Conservation (phyloP, 164 flowering plant genomes). For the Sextonia rubra region DNA sequence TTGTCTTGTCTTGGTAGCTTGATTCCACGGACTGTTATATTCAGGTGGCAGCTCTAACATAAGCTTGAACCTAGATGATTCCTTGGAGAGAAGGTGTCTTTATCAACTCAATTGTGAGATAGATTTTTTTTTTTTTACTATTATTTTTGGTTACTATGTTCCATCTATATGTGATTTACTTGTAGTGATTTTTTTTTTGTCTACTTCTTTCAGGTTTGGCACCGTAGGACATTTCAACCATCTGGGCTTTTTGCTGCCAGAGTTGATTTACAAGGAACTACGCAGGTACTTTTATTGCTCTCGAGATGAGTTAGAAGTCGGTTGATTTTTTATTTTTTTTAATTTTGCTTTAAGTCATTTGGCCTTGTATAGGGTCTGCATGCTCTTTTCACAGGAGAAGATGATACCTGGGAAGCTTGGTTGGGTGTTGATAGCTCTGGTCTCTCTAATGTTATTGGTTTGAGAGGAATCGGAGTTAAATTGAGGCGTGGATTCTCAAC, state of each 20-base stretch:
- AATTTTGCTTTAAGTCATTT: neutral
- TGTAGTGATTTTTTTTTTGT: too few relatives aligned
- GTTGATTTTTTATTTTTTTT: neutral
- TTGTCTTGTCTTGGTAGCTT: neutral
- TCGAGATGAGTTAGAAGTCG: neutral
- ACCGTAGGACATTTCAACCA: constrained; percentile 86
- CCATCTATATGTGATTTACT: too few relatives aligned
- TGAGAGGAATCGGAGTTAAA: constrained; percentile 67
- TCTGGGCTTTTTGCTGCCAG: constrained; percentile 99
- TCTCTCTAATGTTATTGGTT: constrained; percentile 47
- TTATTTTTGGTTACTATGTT: too few relatives aligned
- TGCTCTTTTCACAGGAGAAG: constrained; percentile 98
- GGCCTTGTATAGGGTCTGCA: constrained; percentile 66
- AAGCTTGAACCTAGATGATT: too few relatives aligned
- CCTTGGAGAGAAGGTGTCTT: too few relatives aligned
- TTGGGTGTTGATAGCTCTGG: constrained; percentile 71
- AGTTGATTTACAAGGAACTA: constrained; percentile 86
- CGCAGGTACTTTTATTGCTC: constrained; percentile 41
- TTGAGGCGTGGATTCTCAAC: constrained; percentile 90
- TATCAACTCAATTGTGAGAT: neutral
- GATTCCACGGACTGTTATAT: neutral
- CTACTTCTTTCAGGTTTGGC: constrained; percentile 66
- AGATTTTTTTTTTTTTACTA: too few relatives aligned
- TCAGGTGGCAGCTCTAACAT: neutral
- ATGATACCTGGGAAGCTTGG: constrained; percentile 99